phyloP scores from a whole-genome alignment of 441 rosid species.

The Gossypium schwendimanii region DNA sequence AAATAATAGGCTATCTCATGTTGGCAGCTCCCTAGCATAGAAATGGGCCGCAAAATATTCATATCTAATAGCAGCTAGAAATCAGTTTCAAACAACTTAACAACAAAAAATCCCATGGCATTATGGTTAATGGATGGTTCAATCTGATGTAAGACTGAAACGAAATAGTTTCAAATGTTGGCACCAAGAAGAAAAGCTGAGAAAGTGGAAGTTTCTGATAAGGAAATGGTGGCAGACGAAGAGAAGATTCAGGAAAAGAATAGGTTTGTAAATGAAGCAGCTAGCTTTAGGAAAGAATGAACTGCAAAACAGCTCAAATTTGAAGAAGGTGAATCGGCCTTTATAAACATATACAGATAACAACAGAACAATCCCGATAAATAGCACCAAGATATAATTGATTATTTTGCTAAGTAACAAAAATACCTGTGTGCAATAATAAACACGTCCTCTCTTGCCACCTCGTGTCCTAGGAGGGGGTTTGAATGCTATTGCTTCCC shows the following conservation, averaged over 20 bases:
- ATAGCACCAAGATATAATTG: background rate
- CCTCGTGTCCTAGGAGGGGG: constrained; percentile 91
- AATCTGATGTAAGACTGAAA: background rate
- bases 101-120: background rate
- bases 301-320: background rate
- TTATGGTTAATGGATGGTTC: background rate
- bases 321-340: background rate
- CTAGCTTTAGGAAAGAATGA: background rate
- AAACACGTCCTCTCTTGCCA: constrained; percentile 84
- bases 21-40: background rate
- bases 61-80: background rate
- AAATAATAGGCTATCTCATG: background rate
- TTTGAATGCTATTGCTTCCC: constrained; percentile 82
- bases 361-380: background rate
- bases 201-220: background rate
- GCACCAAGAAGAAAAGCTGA: background rate
- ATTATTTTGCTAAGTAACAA: background rate
- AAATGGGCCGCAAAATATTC: background rate
- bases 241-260: background rate
- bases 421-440: constrained; percentile 81
- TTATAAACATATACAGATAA: background rate
- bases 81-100: background rate
- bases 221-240: background rate
- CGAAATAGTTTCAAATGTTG: background rate
- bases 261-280: background rate